Base-by-base conservation (phyloP, 768 basidiomycete species). In the Cytidiella melzeri region DNA sequence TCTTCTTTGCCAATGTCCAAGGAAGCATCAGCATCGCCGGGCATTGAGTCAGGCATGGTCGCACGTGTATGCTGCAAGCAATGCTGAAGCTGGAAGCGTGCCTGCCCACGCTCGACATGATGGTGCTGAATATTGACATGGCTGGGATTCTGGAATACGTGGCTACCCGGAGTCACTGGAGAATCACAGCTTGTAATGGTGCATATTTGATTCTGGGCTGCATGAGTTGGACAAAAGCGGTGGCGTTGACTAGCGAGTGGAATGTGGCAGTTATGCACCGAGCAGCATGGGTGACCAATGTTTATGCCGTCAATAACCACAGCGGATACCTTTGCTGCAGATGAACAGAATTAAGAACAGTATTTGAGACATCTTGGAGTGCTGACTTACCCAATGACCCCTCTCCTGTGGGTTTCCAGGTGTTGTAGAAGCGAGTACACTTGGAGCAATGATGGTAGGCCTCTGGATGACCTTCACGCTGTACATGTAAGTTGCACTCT, bases 301-400 rank as follows among this genome's bases (percentile, higher is more conserved):
- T 58, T 56, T 4, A 64, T 52, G 1, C 64, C 61, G 45, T 65
- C 63, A 3, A 53, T 56, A n/a, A n/a, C n/a, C n/a, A n/a, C n/a
- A n/a, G n/a, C n/a, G n/a, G n/a, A n/a, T n/a, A n/a, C n/a, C n/a
- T n/a, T n/a, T n/a, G n/a, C n/a, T n/a, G n/a, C n/a, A n/a, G n/a
- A n/a, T n/a, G n/a, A n/a, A n/a, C n/a, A n/a, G n/a, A n/a, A n/a
- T n/a, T n/a, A n/a, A n/a, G n/a, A n/a, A n/a, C n/a, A n/a, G n/a
- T n/a, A n/a, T n/a, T n/a, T n/a, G n/a, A n/a, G n/a, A n/a, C n/a
- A n/a, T n/a, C n/a, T n/a, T n/a, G n/a, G n/a, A n/a, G n/a, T n/a
- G n/a, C n/a, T n/a, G n/a, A n/a, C n/a, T n/a, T n/a, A n/a, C n/a
- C n/a, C n/a, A n/a, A n/a, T n/a, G n/a, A n/a, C n/a, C n/a, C n/a